Percentiles rank a stretch among this genome's conserved stretches.
phyloP scores from a whole-genome alignment of 768 basidiomycete species.

The Paxillus involutus region DNA sequence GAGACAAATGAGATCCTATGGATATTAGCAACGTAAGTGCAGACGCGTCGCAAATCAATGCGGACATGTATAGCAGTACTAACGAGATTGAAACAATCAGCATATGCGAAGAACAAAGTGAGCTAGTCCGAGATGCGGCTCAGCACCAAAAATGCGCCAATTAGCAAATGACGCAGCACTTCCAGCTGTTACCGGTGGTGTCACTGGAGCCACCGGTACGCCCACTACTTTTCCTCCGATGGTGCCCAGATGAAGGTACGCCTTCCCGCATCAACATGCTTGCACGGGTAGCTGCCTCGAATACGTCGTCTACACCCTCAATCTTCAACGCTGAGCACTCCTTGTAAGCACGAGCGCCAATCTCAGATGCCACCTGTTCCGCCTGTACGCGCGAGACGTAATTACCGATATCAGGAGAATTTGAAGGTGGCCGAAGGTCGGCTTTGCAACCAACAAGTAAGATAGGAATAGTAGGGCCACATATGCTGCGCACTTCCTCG shows the following conservation, averaged over 20 bases:
- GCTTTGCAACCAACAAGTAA: constrained; percentile 96
- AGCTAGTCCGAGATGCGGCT: neutral
- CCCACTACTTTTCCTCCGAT: constrained; percentile 56
- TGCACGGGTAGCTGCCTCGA: constrained; percentile 94
- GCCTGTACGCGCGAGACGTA: constrained; percentile 81
- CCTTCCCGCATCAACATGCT: constrained; percentile 96
- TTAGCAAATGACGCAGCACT: constrained; percentile 73
- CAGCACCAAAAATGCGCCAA: neutral
- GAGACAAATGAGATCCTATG: constrained; percentile 14
- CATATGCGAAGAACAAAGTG: neutral
- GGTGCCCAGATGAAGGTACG: constrained; percentile 53
- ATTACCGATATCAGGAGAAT: constrained; percentile 45
- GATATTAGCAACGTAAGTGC: constrained; percentile 6
- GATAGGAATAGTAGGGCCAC: constrained; percentile 89
- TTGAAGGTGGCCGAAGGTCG: constrained; percentile 73
- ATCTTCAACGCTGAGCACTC: constrained; percentile 91
- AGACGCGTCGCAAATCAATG: neutral
- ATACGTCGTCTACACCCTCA: constrained; percentile 94
- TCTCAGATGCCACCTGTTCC: constrained; percentile 75
- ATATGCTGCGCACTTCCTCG: constrained; percentile 96
- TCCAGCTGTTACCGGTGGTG: constrained; percentile 44
- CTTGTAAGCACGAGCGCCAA: constrained; percentile 92
- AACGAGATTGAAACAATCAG: neutral
- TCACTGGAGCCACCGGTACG: constrained; percentile 38
- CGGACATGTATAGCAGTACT: neutral